phyloP scores from a whole-genome alignment of 495 filamentous ascomycete species.

The Tuber brumale region DNA sequence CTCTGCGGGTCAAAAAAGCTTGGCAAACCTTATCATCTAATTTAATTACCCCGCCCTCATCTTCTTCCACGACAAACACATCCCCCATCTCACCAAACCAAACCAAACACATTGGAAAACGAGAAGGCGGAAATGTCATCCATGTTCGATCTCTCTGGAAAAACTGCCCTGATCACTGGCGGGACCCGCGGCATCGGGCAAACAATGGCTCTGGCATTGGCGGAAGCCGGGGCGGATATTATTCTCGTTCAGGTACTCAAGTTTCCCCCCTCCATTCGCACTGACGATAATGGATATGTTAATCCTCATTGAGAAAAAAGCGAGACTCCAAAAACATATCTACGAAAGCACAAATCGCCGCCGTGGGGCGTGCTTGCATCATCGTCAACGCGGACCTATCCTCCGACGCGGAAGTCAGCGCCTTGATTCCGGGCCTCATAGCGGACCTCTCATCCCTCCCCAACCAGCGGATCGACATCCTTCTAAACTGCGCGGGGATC shows the following conservation, averaged over 20 bases:
- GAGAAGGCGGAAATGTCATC: conserved; percentile 20
- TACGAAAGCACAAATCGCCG: conserved; percentile 57
- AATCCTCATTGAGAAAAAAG: conserved; percentile 41
- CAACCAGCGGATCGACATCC: conserved; percentile 51
- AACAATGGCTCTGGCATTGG: conserved; percentile 70
- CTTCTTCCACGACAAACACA: background rate
- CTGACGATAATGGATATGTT: background rate
- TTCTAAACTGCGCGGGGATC: conserved; percentile 83
- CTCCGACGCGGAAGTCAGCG: conserved; percentile 53
- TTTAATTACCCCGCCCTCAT: background rate
- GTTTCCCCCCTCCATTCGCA: background rate
- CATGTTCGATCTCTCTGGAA: conserved; percentile 54
- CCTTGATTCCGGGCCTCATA: conserved; percentile 56
- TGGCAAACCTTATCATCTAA: background rate
- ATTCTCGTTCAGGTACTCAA: conserved; percentile 59
- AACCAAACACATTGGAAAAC: background rate
- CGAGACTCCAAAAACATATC: conserved; percentile 59
- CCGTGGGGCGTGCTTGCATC: conserved; percentile 58
- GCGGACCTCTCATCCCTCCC: conserved; percentile 46
- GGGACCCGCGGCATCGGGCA: conserved; percentile 84
- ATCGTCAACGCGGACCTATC: conserved; percentile 74
- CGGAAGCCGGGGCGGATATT: conserved; percentile 78
- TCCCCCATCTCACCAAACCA: background rate
- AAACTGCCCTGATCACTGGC: conserved; percentile 80
- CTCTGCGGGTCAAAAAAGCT: background rate